A percentile compares a stretch with the other conserved stretches of the same genome.
Conservation (phyloP, 202 grass and related monocot species). For the Setaria viridis region DNA sequence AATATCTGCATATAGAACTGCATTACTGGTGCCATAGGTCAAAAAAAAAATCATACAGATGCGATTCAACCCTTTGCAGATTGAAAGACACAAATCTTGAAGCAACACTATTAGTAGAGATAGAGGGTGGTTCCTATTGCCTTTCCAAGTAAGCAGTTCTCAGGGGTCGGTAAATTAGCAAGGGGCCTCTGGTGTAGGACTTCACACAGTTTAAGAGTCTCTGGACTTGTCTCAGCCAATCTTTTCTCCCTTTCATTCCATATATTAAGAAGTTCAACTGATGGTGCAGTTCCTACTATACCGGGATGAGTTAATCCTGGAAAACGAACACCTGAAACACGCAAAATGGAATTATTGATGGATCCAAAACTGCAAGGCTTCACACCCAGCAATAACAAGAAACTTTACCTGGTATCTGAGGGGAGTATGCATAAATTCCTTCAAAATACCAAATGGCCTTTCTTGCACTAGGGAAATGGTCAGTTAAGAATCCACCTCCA, state of each 20-base stretch:
- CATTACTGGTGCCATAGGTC: neutral
- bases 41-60: slow-evolving; percentile 24
- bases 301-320: slow-evolving; percentile 89
- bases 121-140: slow-evolving; percentile 39
- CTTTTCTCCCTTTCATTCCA: slow-evolving; percentile 87
- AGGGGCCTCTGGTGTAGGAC: slow-evolving; percentile 85
- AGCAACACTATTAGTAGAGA: neutral
- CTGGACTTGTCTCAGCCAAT: slow-evolving; percentile 58
- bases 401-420: slow-evolving; percentile 71
- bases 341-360: slow-evolving; percentile 25
- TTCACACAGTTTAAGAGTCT: slow-evolving; percentile 74
- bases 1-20: neutral
- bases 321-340: slow-evolving; percentile 76
- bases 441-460: slow-evolving; percentile 98
- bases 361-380: slow-evolving; percentile 27
- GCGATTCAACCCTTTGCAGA: neutral
- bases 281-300: slow-evolving; percentile 86
- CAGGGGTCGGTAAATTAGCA: slow-evolving; percentile 70
- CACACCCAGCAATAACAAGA: slow-evolving; percentile 18
- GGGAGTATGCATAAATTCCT: slow-evolving; percentile 97
- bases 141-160: slow-evolving; percentile 84
- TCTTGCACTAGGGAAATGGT: slow-evolving; percentile 84
- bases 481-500: slow-evolving; percentile 87
- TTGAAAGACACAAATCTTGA: slow-evolving; percentile 9
- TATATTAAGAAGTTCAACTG: slow-evolving; percentile 78